Base-by-base conservation (phyloP, 306 rosid species). In the Potentilla sterilis region DNA sequence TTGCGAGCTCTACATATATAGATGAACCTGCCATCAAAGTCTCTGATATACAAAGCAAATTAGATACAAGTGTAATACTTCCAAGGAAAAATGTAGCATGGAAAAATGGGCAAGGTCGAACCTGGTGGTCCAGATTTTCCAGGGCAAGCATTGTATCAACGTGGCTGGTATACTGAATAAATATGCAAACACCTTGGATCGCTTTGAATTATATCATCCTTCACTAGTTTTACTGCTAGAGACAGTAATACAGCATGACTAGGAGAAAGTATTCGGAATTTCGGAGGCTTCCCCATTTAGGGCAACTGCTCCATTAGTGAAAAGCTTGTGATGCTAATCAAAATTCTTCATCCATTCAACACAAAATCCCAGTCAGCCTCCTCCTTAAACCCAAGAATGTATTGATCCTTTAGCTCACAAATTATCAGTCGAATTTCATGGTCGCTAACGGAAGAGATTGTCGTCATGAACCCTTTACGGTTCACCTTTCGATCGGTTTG, bases 91-190 rank as follows among this genome's bases (percentile, higher is more conserved):
- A 61, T 8, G 10, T 5, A 37, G 24, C 40, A 51, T 11, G 21
- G 51, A 40, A 34, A 59, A 28, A 59, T 16, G 72, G 69, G 22
- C 28, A 67, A 46, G 66, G 73, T 43, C n/a, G 37, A 83, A 95
- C 98, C 98, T 90, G 88, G 84, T 79, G 69, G 85, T 95, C 98
- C 98, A 92, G 92, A 59, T 76, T 90, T 82, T 95, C 98, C 40
- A 92, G 74, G 22, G 98, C 98, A 66, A 83, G 91, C 89, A 95
- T 76, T 22, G 97, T 96, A 34, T 85, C 96, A 51, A 87, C 93
- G 79, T 86, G 97, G 80, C 82, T 70, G 34, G 89, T 88, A 69
- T 86, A 95, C 42, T 92, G 98, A 82, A 95, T 88, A 77, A 87
- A 95, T 28, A 0, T n/a, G 98, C 98, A 76, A 64, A 82, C 43